A percentile compares a stretch with the other conserved stretches of the same genome.
These are phyloP conservation scores for Otatea glauca DNA, from an alignment of 176 grass and related monocot genomes.

Conservation along the genomic window DNA sequence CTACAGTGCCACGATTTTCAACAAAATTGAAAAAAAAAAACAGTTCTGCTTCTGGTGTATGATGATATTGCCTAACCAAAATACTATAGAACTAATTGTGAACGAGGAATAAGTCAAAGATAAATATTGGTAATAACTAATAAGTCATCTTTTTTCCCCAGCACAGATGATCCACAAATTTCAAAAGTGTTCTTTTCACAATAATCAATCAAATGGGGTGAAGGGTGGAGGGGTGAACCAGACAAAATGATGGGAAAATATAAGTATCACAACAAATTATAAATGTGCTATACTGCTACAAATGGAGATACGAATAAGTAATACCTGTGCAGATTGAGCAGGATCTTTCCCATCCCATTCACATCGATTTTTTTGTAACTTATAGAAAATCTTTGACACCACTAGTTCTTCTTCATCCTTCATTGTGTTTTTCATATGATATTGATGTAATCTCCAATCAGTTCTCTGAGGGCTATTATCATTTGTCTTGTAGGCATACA, in stretches of 20 bases:
- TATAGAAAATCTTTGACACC: conserved; percentile 72
- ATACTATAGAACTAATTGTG: neutral
- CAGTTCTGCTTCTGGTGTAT: neutral
- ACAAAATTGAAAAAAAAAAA: neutral
- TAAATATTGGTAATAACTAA: neutral
- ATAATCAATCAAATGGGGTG: neutral
- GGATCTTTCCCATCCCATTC: neutral
- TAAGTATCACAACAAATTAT: neutral
- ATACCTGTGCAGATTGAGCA: conserved; percentile 24
- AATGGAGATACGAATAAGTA: conserved; percentile 23
- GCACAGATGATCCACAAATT: neutral
- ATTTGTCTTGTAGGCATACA: conserved; percentile 44
- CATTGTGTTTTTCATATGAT: conserved; percentile 47
- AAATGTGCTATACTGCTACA: neutral
- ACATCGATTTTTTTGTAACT: conserved; percentile 26
- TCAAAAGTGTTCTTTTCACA: neutral
- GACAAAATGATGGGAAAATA: neutral
- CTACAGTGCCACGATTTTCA: neutral
- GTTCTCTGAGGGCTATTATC: conserved; percentile 43
- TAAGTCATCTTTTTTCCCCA: too few species aligned
- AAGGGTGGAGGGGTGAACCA: neutral
- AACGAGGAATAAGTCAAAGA: neutral
- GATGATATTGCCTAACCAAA: neutral
- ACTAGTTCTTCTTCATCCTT: conserved; percentile 59
- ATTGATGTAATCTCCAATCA: conserved; percentile 74